Percentiles rank a stretch among this genome's conserved stretches.
These are phyloP conservation scores for Marsdenia floribunda DNA, from an alignment of 257 asterid genomes.

Conservation along the genomic window DNA sequence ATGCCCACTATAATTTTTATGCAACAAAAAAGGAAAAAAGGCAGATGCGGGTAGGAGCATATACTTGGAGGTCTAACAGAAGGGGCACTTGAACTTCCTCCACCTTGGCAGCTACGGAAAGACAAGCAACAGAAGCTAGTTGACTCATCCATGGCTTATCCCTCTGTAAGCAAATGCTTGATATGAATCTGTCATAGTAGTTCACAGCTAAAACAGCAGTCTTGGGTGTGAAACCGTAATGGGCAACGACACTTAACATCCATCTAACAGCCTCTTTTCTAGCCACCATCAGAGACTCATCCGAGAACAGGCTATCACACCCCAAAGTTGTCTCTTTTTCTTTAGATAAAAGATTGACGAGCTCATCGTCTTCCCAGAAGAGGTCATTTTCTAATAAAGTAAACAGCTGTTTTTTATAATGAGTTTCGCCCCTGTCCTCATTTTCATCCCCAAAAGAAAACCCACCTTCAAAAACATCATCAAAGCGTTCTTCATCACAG, in stretches of 20 bases:
- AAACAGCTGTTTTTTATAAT: conserved; percentile 22
- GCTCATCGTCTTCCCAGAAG: conserved; percentile 84
- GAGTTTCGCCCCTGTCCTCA: conserved; percentile 12
- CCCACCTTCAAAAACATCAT: conserved; percentile 38
- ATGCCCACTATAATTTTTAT: neutral
- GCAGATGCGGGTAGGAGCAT: conserved; percentile 16
- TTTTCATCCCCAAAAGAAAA: conserved; percentile 25
- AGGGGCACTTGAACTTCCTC: conserved; percentile 92
- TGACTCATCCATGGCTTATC: conserved; percentile 98
- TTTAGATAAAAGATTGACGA: conserved; percentile 44
- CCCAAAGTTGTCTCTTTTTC: conserved; percentile 40
- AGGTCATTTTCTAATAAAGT: conserved; percentile 55
- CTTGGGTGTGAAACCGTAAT: conserved; percentile 50
- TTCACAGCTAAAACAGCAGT: conserved; percentile 70
- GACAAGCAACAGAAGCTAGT: conserved; percentile 84
- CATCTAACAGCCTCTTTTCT: conserved; percentile 63
- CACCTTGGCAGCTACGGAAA: conserved; percentile 92
- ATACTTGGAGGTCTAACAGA: conserved; percentile 83
- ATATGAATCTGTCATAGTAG: conserved; percentile 61
- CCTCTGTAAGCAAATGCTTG: conserved; percentile 55
- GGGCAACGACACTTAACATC: conserved; percentile 60
- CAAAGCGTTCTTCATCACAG: conserved; percentile 75
- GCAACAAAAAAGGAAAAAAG: neutral
- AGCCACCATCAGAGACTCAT: conserved; percentile 38
- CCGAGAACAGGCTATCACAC: conserved; percentile 23